Evolutionary conservation across 2,329 filamentous ascomycete genomes (phyloP), one percentile per base, ranked within the genome.

Genomic region (Pochonia chlamydosporia): DNA sequence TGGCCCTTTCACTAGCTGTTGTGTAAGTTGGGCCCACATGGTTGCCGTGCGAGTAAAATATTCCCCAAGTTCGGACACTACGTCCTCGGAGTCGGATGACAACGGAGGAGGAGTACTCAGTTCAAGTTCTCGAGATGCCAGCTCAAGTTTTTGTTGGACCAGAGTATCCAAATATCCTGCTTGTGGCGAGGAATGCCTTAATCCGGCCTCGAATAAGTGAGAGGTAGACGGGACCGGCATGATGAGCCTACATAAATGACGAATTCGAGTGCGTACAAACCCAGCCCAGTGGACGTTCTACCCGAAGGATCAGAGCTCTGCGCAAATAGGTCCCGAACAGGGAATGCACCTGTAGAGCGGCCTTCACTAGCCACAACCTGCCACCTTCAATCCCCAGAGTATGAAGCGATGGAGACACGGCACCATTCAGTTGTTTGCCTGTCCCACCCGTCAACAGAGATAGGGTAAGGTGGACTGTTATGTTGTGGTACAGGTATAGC

Each of bases 51-150:
- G 62, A 25, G 57, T 54, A 21, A 68, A 50, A 48, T 68, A 68
- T 21, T 68, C 64, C 26, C 65, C 65, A 48, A 67, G 58, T 28
- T 67, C 63, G 26, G 53, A 54, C 36, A 66, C 57, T 43, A 68
- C 47, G 35, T 60, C 63, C 13, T 57, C 55, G 13, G 57, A 51
- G 37, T 56, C 50, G n/a, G 44, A 48, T 23, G 37, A 37, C 10
- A 42, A 48, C 30, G 46, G 49, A 37, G 49, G 52, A n/a, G 43
- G 46, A 42, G 54, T 45, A n/a, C 42, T 46, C 33, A 48, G 53
- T 44, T 56, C 55, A 24, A 61, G 40, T 13, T 61, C 54, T 21
- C 42, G 54, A 44, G 57, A 49, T 43, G 56, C 57, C 36, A 52
- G 43, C 20, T 59, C 54, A 21, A 66, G 53, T 46, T 63, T 56